These are phyloP conservation scores for Triticum monococcum DNA, from an alignment of 176 grass and related monocot species.

Conservation along the genomic window DNA sequence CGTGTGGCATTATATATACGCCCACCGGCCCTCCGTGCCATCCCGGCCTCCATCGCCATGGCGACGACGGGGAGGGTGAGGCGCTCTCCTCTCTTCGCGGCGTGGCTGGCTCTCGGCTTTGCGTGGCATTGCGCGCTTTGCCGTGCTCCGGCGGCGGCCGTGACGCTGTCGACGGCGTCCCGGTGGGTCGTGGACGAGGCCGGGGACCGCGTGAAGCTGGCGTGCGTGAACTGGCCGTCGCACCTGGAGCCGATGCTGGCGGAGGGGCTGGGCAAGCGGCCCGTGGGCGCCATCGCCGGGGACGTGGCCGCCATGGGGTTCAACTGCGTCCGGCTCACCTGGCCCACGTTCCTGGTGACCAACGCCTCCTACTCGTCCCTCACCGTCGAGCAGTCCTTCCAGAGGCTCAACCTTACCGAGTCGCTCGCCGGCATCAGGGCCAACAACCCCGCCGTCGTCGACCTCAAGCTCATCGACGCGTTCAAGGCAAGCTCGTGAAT, in stretches of 20 bases:
- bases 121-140: neutral
- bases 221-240: conserved; percentile 95
- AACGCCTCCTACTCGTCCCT: conserved; percentile 55
- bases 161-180: conserved; percentile 61
- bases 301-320: conserved; percentile 66
- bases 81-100: conserved; percentile 9
- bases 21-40: neutral
- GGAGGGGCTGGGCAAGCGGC: conserved; percentile 67
- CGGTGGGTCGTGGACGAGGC: conserved; percentile 74
- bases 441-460: conserved; percentile 63
- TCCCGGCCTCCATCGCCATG: conserved; percentile 28
- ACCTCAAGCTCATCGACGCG: conserved; percentile 78
- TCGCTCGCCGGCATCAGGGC: conserved; percentile 44
- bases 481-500: conserved; percentile 45
- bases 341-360: conserved; percentile 70
- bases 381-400: conserved; percentile 68
- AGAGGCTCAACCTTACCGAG: conserved; percentile 54
- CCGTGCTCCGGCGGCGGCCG: neutral
- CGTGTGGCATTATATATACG: conserved; percentile 27
- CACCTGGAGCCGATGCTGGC: conserved; percentile 82
- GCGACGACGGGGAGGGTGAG: neutral
- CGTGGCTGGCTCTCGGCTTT: conserved; percentile 23
- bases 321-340: conserved; percentile 91
- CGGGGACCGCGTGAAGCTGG: conserved; percentile 73
- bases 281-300: conserved; percentile 53